A percentile compares a stretch with the other conserved stretches of the same genome.
Conservation (phyloP, 352 stramenopile species). For the Albugo candida region DNA sequence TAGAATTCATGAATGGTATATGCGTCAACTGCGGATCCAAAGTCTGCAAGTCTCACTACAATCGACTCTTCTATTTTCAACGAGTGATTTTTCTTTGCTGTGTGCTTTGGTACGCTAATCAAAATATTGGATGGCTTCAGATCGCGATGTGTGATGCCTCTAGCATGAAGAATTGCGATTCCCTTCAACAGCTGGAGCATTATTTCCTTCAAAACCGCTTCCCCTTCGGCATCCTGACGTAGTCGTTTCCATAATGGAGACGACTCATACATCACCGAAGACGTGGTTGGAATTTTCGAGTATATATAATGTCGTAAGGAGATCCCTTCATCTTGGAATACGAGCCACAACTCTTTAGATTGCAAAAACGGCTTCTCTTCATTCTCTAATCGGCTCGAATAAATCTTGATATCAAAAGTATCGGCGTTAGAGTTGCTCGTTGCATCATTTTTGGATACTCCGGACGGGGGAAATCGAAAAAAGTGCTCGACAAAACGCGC, state of each 20-base stretch:
- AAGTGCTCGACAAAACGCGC: constrained; percentile 80
- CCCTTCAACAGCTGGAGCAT: constrained; percentile 86
- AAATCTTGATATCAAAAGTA: too few species aligned
- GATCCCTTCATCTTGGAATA: constrained; percentile 80
- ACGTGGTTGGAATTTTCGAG: too few species aligned
- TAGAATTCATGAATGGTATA: constrained; percentile 66
- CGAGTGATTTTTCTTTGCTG: constrained; percentile 7
- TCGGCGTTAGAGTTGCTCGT: too few species aligned
- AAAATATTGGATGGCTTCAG: constrained; percentile 72
- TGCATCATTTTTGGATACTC: too few species aligned
- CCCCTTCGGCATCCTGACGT: constrained; percentile 23
- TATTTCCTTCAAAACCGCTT: constrained; percentile 77
- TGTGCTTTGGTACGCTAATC: constrained; percentile 8
- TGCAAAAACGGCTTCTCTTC: too few species aligned
- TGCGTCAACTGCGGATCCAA: constrained; percentile 72
- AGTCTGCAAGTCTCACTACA: constrained; percentile 68
- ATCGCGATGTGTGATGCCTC: constrained; percentile 82
- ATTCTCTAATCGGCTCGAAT: too few species aligned
- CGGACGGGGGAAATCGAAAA: constrained; percentile 23
- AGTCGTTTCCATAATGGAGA: constrained; percentile 69
- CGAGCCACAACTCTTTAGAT: constrained; percentile 80
- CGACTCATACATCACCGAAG: constrained; percentile 50
- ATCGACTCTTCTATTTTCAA: constrained; percentile 3
- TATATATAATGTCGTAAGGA: constrained; percentile 80
- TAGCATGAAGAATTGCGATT: constrained; percentile 74